Evolutionary conservation across 2,329 filamentous ascomycete genomes (phyloP).

Genomic region (Fusarium sp.): DNA sequence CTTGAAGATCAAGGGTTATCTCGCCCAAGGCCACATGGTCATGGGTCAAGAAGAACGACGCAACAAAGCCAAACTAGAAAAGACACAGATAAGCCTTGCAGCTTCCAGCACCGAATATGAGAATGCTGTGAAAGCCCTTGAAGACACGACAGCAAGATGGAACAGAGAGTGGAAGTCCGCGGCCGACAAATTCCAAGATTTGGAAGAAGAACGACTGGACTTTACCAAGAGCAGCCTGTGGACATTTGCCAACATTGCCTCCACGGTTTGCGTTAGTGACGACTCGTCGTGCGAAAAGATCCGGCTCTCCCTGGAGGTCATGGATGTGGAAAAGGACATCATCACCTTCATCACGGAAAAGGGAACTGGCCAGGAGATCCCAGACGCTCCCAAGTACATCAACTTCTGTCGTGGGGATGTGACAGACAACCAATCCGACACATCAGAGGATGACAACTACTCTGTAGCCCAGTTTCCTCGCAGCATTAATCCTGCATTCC

Average conservation of each 20-base stretch:
- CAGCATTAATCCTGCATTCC: conserved; percentile 94
- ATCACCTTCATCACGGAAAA: conserved; percentile 85
- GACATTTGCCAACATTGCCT: conserved; percentile 97
- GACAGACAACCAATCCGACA: conserved; percentile 83
- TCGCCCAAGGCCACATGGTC: conserved; percentile 99
- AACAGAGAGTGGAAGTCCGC: conserved; percentile 98
- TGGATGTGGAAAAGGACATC: conserved; percentile 98
- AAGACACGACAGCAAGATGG: conserved; percentile 96
- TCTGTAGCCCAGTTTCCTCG: conserved; percentile 96
- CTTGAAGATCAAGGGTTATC: conserved; percentile 97
- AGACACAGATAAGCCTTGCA: conserved; percentile 96
- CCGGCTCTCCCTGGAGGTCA: conserved; percentile 89
- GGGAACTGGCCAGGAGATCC: conserved; percentile 97
- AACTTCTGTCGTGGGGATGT: conserved; percentile 95
- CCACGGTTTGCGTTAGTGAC: conserved; percentile 97
- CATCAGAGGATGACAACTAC: conserved; percentile 88
- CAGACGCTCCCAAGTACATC: conserved; percentile 96
- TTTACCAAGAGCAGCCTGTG: conserved; percentile 98
- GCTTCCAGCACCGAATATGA: conserved; percentile 95
- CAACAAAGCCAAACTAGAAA: conserved; percentile 98
- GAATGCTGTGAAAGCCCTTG: conserved; percentile 88
- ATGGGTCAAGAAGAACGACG: conserved; percentile 99
- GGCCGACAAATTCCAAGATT: conserved; percentile 98
- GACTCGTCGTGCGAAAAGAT: conserved; percentile 98
- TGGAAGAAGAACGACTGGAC: conserved; percentile 96